Evolutionary conservation across 2,329 filamentous ascomycete species (phyloP), one percentile per base, ranked within the genome.

Genomic region (Epicoccum nigrum): DNA sequence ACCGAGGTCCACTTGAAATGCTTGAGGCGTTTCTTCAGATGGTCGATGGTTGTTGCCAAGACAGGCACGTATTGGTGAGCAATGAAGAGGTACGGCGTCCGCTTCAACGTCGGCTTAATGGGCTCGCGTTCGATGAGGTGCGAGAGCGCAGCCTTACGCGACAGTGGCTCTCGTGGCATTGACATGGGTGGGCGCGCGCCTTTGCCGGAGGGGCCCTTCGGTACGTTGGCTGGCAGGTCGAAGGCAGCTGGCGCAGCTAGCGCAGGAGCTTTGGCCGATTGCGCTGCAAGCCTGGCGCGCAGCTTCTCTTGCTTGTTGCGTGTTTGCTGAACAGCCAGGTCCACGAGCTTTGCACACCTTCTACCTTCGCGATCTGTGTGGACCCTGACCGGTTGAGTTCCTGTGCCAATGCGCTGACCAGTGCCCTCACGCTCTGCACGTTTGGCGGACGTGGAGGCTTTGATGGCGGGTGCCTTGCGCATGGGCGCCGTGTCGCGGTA

Each of bases 71-170:
- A 92, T 53, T 86, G 84, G 60, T 90, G 85, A n/a, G 90, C 82
- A 50, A 99, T 88, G 69, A 96, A 97, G 30, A 97, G 86, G 69
- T 96, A 97, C 0, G 94, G 94, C 52, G 90, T 86, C 43, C 86
- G 83, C 66, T 87, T 86, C 43, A 97, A 84, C 58, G 86, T 86
- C 27, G 82, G 77, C 17, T 88, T 77, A 34, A 96, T 81, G 3
- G 83, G 84, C 42, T 85, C 83, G 27, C 81, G 78, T 69, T 92
- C 89, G 7, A 86, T 66, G 16, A 82, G 77, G 45, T 82, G 76
- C 17, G 78, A 72, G n/a, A 69, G 54, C 17, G 61, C 59, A 16
- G 62, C 79, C 76, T 51, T 82, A 77, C 80, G 34, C 69, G 74
- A 45, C 75, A 75, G 28, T 70, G 70, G 51, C 38, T 66, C 64